Evolutionary conservation across 177 flowering plant genomes (phyloP), one percentile per base, ranked within the genome.

Genomic region (Vitis hybrid): DNA sequence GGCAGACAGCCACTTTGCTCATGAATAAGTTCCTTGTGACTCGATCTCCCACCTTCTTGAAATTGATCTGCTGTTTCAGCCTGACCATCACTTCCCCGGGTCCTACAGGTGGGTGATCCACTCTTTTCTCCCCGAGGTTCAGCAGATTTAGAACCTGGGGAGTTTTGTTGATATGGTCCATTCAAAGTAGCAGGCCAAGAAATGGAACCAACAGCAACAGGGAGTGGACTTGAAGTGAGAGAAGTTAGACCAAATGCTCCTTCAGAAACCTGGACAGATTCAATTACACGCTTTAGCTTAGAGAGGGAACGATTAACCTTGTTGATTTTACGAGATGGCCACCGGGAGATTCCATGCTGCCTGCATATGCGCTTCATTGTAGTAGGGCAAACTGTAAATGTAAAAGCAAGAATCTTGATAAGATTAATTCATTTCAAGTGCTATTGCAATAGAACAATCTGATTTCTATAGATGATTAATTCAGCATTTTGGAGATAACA

Each of bases 311-410:
- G 92, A 63, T 91, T 96, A 50, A 96, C 98, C 77, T 91, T 93
- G 74, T 92, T 96, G 73, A 96, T 96, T 82, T 93, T 96, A 70
- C 97, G 97, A 77, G 99, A 96, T 58, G 98, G 99, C 98, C 99
- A 93, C 13, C 98, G 78, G 52, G 98, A 89, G 65, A 96, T 96
- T 52, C 99, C 98, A 76, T 93, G 98, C 78, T 93, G 95, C 81
- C 99, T 76, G 72, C 99, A 96, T 64, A 96, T 96, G 48, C 99
- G 95, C 84, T 96, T 96, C 98, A 96, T 93, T 71, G 99, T 96
- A 17, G 99, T 96, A 10, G 98, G 98, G 71, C 98, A 96, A 79
- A 93, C 99, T 96, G 95, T 54, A 84, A 75, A 40, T 40, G 9
- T 40, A 40, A 68, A 75, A 52, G 56, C 60, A 58, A 75, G 64